Evolutionary conservation across 495 filamentous ascomycete species (phyloP).

Genomic region (Amniculicola lignicola): DNA sequence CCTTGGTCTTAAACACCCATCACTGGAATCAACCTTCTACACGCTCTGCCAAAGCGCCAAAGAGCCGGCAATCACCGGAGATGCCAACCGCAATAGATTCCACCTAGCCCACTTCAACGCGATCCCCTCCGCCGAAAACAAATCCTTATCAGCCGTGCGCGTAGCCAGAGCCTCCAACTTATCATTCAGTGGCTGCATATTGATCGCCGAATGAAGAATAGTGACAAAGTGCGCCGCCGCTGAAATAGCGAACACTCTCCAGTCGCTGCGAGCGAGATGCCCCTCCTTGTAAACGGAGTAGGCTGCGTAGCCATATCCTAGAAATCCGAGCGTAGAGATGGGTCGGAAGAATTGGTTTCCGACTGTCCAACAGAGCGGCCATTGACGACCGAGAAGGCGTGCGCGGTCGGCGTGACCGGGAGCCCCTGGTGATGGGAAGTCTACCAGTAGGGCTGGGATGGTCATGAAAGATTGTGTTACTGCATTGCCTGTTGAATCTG

Average conservation of each 20-base stretch:
- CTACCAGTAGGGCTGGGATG: constrained; percentile 46
- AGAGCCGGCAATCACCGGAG: constrained; percentile 44
- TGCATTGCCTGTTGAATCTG: constrained; percentile 44
- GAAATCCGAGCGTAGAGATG: constrained; percentile 48
- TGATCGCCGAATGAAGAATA: constrained; percentile 48
- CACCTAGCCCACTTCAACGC: constrained; percentile 28
- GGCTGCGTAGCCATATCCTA: constrained; percentile 47
- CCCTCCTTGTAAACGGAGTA: constrained; percentile 33
- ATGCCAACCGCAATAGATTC: constrained; percentile 33
- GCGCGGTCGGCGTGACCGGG: constrained; percentile 43
- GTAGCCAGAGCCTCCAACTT: constrained; percentile 44
- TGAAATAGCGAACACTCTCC: constrained; percentile 43
- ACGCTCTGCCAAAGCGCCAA: constrained; percentile 41
- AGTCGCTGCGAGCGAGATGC: constrained; percentile 31
- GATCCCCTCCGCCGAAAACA: constrained; percentile 13
- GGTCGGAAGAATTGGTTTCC: constrained; percentile 52
- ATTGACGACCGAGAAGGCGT: constrained; percentile 47
- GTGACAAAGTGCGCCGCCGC: constrained; percentile 46
- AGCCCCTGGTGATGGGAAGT: constrained; percentile 46
- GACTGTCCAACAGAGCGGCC: constrained; percentile 49
- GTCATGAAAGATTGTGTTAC: constrained; percentile 54
- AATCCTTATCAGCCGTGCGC: constrained; percentile 21
- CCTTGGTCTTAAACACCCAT: no score
- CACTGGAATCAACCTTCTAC: not conserved
- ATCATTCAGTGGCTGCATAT: constrained; percentile 52